Conservation (phyloP, 1,284 basidiomycete genomes). For the Tilletia horrida region DNA sequence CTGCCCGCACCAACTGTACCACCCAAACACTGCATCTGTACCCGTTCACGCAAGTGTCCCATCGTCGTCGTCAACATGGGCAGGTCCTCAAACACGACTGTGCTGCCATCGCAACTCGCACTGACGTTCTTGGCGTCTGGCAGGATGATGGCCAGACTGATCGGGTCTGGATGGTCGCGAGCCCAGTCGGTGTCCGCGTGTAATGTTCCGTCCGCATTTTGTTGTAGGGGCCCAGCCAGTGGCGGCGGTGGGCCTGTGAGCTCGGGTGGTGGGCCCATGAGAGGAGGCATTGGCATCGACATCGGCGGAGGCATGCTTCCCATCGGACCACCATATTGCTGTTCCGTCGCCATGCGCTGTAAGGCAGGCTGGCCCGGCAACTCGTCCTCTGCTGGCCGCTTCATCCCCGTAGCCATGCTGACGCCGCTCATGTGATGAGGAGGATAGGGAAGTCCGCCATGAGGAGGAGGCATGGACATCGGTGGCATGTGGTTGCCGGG, state of each 20-base stretch:
- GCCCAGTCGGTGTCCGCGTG: slow-evolving; percentile 43
- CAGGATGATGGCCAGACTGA: slow-evolving; percentile 34
- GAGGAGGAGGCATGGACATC: neutral
- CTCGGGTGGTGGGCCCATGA: neutral
- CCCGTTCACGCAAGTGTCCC: slow-evolving; percentile 39
- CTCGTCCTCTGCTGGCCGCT: slow-evolving; percentile 13
- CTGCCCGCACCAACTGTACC: slow-evolving; percentile 38
- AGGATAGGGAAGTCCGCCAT: neutral
- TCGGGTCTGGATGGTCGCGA: slow-evolving; percentile 35
- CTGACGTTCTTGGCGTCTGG: slow-evolving; percentile 29
- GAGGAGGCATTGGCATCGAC: neutral
- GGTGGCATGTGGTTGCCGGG: neutral
- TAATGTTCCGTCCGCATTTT: slow-evolving; percentile 18
- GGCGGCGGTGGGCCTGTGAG: neutral
- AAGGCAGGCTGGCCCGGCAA: slow-evolving; percentile 9
- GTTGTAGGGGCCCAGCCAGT: neutral
- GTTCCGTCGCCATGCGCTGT: neutral
- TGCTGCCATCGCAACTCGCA: slow-evolving; percentile 37
- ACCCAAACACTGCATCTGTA: slow-evolving; percentile 39
- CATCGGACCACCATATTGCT: neutral
- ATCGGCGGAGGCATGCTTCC: neutral
- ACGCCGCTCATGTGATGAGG: neutral
- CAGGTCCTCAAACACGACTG: slow-evolving; percentile 32
- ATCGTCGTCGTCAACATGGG: slow-evolving; percentile 30
- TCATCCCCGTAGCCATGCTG: neutral